Percentiles rank a stretch among this genome's conserved stretches.
These are phyloP conservation scores for Penicillium nucicola DNA, from an alignment of 495 filamentous ascomycete genomes.

Conservation along the genomic window DNA sequence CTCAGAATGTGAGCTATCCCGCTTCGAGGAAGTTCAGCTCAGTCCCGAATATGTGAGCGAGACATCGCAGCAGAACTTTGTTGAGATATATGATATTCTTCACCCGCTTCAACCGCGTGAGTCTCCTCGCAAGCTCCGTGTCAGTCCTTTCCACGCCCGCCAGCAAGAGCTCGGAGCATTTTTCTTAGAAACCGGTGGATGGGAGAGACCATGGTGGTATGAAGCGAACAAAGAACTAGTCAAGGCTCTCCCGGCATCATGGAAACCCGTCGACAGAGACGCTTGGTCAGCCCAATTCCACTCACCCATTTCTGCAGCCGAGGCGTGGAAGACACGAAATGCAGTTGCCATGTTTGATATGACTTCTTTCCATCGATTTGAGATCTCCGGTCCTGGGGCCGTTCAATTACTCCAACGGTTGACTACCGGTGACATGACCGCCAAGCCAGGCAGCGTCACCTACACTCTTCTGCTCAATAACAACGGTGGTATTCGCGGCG, in stretches of 20 bases:
- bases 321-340: constrained; percentile 52
- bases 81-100: constrained; percentile 51
- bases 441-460: constrained; percentile 33
- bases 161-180: constrained; percentile 45
- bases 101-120: constrained; percentile 46
- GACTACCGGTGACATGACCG: constrained; percentile 39
- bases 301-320: constrained; percentile 47
- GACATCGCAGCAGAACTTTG: constrained; percentile 49
- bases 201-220: constrained; percentile 53
- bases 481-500: constrained; percentile 38
- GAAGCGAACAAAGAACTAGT: constrained; percentile 43
- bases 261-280: constrained; percentile 44
- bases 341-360: constrained; percentile 53
- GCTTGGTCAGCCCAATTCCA: constrained; percentile 43
- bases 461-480: constrained; percentile 45
- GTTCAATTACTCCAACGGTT: constrained; percentile 40
- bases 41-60: constrained; percentile 41
- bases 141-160: constrained; percentile 43
- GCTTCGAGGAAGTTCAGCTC: constrained; percentile 49
- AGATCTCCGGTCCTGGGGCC: constrained; percentile 45
- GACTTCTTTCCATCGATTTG: constrained; percentile 49
- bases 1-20: constrained; percentile 46
- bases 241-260: constrained; percentile 36
- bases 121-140: constrained; percentile 45
- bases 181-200: constrained; percentile 47